Conservation (phyloP, 2,329 filamentous ascomycete genomes). For the Alternaria ethzedia region DNA sequence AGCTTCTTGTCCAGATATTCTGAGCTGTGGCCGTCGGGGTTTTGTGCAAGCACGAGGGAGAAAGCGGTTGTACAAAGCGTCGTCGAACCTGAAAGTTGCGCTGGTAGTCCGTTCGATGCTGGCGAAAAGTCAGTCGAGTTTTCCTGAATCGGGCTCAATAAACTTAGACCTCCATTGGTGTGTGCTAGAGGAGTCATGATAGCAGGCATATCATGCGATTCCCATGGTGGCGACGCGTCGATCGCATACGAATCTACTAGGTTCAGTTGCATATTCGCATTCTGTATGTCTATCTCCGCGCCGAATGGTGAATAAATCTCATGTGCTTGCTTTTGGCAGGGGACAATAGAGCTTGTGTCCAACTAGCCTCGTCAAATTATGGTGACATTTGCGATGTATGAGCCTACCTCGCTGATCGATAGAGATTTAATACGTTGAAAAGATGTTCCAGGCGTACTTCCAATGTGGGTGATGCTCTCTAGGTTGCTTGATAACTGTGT, state of each 20-base stretch:
- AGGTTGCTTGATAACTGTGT: not conserved
- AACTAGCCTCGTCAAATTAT: not conserved
- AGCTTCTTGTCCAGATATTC: constrained; percentile 18
- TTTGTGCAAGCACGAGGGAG: constrained; percentile 17
- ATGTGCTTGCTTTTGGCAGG: not conserved
- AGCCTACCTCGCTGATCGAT: not conserved
- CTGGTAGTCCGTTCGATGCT: not conserved
- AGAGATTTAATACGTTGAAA: not conserved
- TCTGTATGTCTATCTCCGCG: not conserved
- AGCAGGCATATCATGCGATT: not conserved
- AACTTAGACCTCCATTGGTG: not conserved
- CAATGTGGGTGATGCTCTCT: not conserved
- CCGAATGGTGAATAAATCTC: not conserved
- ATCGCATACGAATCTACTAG: not conserved
- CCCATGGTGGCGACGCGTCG: not conserved
- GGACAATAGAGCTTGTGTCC: not conserved
- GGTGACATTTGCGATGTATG: not conserved
- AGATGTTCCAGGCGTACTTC: not conserved
- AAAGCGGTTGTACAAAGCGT: constrained; percentile 23
- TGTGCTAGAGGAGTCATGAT: not conserved
- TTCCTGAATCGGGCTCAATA: not conserved
- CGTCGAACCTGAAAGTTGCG: not conserved
- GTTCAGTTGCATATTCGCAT: not conserved
- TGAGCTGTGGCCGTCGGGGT: constrained; percentile 10
- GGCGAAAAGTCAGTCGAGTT: not conserved